Percentiles rank a stretch among this genome's conserved stretches.
These are phyloP conservation scores for Talaromyces trachyspermus DNA, from an alignment of 495 filamentous ascomycete genomes.

Conservation along the genomic window DNA sequence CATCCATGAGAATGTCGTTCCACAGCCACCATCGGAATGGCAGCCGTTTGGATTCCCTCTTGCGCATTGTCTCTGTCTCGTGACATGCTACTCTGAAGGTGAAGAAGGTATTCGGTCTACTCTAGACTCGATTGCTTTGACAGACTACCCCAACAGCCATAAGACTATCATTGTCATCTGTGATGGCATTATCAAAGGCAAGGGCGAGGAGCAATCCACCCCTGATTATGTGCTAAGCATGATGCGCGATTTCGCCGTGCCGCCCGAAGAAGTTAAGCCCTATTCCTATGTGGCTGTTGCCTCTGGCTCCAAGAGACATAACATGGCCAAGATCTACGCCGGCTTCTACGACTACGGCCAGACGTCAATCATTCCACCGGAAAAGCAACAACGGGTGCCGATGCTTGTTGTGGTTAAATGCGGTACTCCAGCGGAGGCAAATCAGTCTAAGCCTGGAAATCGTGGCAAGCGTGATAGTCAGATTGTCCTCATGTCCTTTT, in stretches of 20 bases:
- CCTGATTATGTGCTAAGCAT: conserved; percentile 87
- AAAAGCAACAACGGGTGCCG: conserved; percentile 96
- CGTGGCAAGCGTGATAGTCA: conserved; percentile 97
- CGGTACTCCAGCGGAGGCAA: conserved; percentile 81
- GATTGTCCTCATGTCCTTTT: conserved; percentile 99
- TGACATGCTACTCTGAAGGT: conserved; percentile 97
- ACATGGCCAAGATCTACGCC: conserved; percentile 97
- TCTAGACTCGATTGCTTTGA: conserved; percentile 91
- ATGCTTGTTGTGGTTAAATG: conserved; percentile 98
- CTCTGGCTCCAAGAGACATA: conserved; percentile 92
- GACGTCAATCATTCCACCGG: conserved; percentile 65
- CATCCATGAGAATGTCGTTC: conserved; percentile 91
- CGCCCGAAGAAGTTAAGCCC: conserved; percentile 69
- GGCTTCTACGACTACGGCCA: conserved; percentile 97
- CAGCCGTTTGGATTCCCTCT: conserved; percentile 93
- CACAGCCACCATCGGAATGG: conserved; percentile 96
- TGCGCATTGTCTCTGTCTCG: conserved; percentile 86
- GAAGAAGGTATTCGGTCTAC: conserved; percentile 89
- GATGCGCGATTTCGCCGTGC: conserved; percentile 84
- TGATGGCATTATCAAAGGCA: conserved; percentile 95
- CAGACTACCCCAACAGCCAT: conserved; percentile 98
- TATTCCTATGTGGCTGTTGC: conserved; percentile 98
- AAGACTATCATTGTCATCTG: conserved; percentile 94
- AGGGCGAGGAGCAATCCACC: conserved; percentile 80
- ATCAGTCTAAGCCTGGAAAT: conserved; percentile 83